A percentile compares a stretch with the other conserved stretches of the same genome.
These are phyloP conservation scores for Bidens hawaiensis DNA, from an alignment of 140 eudicot genomes.

Conservation along the genomic window DNA sequence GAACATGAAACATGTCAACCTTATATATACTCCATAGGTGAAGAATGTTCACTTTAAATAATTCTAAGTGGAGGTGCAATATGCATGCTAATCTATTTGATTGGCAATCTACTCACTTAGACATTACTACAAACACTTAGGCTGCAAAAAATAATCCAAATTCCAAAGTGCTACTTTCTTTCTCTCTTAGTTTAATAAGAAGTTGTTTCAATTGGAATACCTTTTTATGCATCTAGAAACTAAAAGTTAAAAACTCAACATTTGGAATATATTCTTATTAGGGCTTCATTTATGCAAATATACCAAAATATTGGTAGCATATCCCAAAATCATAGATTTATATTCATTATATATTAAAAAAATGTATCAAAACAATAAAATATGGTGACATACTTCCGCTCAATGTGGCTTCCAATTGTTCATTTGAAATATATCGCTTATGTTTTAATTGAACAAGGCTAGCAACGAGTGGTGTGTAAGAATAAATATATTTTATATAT, in stretches of 20 bases:
- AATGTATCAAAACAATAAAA: background rate
- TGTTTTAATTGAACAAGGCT: too few relatives aligned
- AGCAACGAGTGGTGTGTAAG: too few relatives aligned
- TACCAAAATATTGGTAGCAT: background rate
- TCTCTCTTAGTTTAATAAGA: slow-evolving; percentile 8
- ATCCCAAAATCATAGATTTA: background rate
- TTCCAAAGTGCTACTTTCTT: background rate
- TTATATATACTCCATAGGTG: slow-evolving; percentile 14
- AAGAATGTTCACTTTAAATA: background rate
- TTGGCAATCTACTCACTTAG: slow-evolving; percentile 13
- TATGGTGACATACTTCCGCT: too few relatives aligned
- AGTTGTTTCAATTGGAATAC: background rate
- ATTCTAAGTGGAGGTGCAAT: slow-evolving; percentile 23
- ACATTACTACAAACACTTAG: slow-evolving; percentile 9
- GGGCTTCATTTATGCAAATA: slow-evolving; percentile 7
- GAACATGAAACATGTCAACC: slow-evolving; percentile 33
- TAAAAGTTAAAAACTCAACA: slow-evolving; percentile 13
- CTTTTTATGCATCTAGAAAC: background rate
- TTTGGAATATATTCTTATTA: background rate
- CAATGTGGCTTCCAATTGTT: too few relatives aligned
- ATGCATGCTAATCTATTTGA: background rate
- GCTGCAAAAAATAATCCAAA: slow-evolving; percentile 4
- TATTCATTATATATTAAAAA: too few relatives aligned
- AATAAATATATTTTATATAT: too few relatives aligned
- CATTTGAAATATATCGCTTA: too few relatives aligned